phyloP scores from a whole-genome alignment of 2,329 filamentous ascomycete species.

The Pyricularia sp. region DNA sequence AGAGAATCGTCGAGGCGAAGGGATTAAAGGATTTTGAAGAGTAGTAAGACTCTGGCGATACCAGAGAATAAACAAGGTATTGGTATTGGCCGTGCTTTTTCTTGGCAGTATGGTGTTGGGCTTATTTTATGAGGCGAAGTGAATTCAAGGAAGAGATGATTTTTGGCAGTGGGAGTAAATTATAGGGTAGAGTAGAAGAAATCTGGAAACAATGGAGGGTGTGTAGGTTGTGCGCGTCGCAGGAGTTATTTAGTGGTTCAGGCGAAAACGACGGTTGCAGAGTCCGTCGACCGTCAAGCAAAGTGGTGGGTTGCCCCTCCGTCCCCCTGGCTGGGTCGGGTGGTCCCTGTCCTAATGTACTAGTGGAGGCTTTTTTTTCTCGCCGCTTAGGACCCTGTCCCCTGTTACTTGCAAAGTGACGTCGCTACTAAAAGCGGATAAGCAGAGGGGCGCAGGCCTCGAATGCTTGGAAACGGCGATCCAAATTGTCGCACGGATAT shows the following conservation, averaged over 20 bases:
- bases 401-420: not conserved
- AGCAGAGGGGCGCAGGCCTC: not conserved
- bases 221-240: not conserved
- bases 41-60: constrained; percentile 1
- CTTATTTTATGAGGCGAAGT: not conserved
- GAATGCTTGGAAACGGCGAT: constrained; percentile 1
- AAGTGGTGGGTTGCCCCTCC: not conserved
- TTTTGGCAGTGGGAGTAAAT: not conserved
- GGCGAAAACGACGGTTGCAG: not conserved
- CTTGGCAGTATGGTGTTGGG: not conserved
- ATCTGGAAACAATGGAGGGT: not conserved
- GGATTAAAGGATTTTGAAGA: not conserved
- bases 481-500: constrained; percentile 1
- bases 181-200: not conserved
- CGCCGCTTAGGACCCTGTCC: not conserved
- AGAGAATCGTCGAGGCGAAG: constrained; percentile 1
- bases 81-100: not conserved
- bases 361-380: not conserved
- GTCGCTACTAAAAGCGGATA: constrained; percentile 1
- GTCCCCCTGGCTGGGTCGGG: not conserved
- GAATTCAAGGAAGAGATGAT: not conserved
- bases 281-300: not conserved
- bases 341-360: not conserved
- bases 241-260: not conserved
- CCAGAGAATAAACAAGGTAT: not conserved